Base-by-base conservation (phyloP, 768 basidiomycete species). In the Collybia sordida region DNA sequence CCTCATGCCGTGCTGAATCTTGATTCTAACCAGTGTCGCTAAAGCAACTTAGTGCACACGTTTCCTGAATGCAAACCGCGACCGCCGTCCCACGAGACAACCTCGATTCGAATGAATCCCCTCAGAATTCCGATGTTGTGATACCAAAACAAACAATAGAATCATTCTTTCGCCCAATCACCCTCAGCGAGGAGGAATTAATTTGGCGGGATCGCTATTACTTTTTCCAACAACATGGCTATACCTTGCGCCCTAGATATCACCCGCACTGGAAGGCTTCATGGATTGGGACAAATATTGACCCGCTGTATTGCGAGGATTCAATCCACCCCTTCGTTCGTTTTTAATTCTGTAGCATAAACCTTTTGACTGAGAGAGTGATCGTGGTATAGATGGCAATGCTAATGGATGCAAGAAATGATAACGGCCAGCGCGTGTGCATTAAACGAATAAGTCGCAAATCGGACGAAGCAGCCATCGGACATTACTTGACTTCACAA, bases 181-280 rank as follows among this genome's bases (percentile, higher is more conserved):
- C n/a, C 2, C 39, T 48, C 23, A 46, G 17, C 0, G 23, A 44
- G 18, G 9, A 23, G 14, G 65, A 67, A 50, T 2, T 23, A 34
- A 57, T 55, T 43, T 66, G 66, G 63, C 27, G 58, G 3, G 55
- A 61, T 43, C 60, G 53, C 22, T 59, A 67, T 28, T 24, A 47
- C 9, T 67, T 61, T 55, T 48, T 69, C 3, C 47, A 57, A 7
- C 37, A 31, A 6, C 43, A 56, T 19, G 66, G 70, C 9, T 68
- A 64, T 42, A 45, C 49, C 8, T 58, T 71, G 3, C 60, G 64
- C 15, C 47, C 60, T 2, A 60, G 69, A 1, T 71, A 69, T 46
- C 44, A n/a, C 39, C 68, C 56, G 7, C 57, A 53, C n/a, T 66
- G 66, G 68, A 58, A 38, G 6, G 64, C 67, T 5, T 65, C 65